These are phyloP conservation scores for Monilinia fructicola DNA, from an alignment of 2,329 filamentous ascomycete genomes.

Conservation along the genomic window DNA sequence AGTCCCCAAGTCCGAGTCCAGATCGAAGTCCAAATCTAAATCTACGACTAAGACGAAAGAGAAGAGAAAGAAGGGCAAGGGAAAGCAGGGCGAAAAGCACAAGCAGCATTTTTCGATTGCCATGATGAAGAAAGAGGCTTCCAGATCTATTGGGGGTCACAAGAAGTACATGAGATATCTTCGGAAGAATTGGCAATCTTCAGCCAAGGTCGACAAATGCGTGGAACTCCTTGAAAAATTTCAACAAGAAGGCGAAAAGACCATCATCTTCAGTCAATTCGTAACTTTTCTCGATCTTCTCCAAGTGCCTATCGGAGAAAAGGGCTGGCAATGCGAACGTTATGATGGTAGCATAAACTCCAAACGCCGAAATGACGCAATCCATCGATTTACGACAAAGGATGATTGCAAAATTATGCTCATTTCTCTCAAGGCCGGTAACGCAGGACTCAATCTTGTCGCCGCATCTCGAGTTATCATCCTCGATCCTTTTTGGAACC, in stretches of 20 bases:
- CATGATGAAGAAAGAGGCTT: slow-evolving; percentile 65
- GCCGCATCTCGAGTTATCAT: slow-evolving; percentile 84
- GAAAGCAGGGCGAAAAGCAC: slow-evolving; percentile 37
- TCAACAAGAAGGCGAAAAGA: slow-evolving; percentile 61
- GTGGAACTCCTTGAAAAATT: slow-evolving; percentile 58
- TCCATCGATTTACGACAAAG: slow-evolving; percentile 63
- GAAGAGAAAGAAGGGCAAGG: slow-evolving; percentile 36
- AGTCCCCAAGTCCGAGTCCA: slow-evolving; percentile 31
- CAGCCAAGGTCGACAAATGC: slow-evolving; percentile 71
- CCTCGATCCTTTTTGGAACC: slow-evolving; percentile 93
- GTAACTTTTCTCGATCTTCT: slow-evolving; percentile 76
- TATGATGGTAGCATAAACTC: slow-evolving; percentile 77
- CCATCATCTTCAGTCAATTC: slow-evolving; percentile 80
- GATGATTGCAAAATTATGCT: slow-evolving; percentile 66
- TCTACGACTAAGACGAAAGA: slow-evolving; percentile 42
- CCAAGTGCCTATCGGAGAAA: slow-evolving; percentile 66
- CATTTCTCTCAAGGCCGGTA: slow-evolving; percentile 76
- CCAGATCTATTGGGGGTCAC: slow-evolving; percentile 63
- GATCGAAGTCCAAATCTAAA: slow-evolving; percentile 44
- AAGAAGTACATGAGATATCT: slow-evolving; percentile 70
- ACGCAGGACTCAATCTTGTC: slow-evolving; percentile 82
- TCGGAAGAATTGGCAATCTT: slow-evolving; percentile 70
- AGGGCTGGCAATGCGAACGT: slow-evolving; percentile 54
- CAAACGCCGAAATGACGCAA: slow-evolving; percentile 63
- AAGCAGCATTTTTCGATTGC: slow-evolving; percentile 52